Conservation (phyloP, 768 basidiomycete species). For the Butyriboletus loyo region DNA sequence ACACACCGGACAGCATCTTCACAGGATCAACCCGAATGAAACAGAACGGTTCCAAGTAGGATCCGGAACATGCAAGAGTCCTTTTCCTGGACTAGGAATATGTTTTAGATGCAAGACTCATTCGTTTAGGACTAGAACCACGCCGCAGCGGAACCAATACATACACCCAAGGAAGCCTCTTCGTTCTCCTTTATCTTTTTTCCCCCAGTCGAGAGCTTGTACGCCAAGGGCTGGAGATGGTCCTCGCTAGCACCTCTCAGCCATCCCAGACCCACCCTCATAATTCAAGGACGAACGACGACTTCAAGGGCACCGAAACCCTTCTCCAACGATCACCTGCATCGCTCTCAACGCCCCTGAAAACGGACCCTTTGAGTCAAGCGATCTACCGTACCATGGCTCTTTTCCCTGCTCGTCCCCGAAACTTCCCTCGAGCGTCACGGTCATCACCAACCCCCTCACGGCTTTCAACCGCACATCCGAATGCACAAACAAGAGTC, state of each 20-base stretch:
- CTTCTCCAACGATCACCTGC: conserved; percentile 5
- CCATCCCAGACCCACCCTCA: not conserved
- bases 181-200: too few species aligned
- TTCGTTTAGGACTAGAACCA: too few species aligned
- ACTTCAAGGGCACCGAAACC: not conserved
- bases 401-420: not conserved
- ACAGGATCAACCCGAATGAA: too few species aligned
- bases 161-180: too few species aligned
- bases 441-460: conserved; percentile 6
- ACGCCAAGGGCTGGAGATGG: not conserved
- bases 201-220: not conserved
- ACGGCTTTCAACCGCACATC: not conserved
- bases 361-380: not conserved
- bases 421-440: conserved; percentile 4
- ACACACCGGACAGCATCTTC: too few species aligned
- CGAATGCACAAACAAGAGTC: conserved; percentile 1
- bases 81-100: too few species aligned
- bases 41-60: too few species aligned
- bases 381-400: not conserved
- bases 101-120: too few species aligned
- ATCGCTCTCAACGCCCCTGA: conserved; percentile 1
- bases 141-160: too few species aligned
- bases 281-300: not conserved
- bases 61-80: too few species aligned
- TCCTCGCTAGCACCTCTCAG: not conserved